Base-by-base conservation (phyloP, 2,329 filamentous ascomycete species). In the Sporothrix globosa region DNA sequence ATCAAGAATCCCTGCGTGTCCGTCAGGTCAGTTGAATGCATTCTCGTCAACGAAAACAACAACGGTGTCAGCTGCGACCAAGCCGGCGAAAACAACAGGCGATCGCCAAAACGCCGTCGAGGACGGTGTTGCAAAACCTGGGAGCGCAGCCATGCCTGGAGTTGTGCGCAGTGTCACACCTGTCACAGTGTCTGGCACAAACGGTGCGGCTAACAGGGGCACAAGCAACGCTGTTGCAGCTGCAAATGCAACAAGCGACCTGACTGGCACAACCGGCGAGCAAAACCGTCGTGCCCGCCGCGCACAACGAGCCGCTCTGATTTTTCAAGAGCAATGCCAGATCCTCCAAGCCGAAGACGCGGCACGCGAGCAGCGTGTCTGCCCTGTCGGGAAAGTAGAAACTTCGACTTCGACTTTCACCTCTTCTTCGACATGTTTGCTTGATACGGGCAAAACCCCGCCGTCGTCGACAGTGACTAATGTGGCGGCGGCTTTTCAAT, bases 291-390 rank as follows among this genome's bases (percentile, higher is more conserved):
- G 73, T 10, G 70, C 71, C 13, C 73, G 73, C 10, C 72, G 73
- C 6, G 72, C 72, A 30, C 70, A 74, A 56, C 72, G 73, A 13
- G 73, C 73, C 17, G 67, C 67, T 21, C 21, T 70, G 44, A 72
- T 73, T 27, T 74, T 71, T 56, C 70, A 70, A 14, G 73, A 74
- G 30, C 72, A 73, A 60, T 63, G 69, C 10, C 69, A 72, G 48
- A 61, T 67, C 14, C 70, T 70, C 50, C 68, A 73, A 17, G 71
- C 67, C 14, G 73, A 72, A 21, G 72, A 53, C 5, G 71, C 65
- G 6, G 72, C 63, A 2, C 73, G 70, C 27, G 66, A 69, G 48
- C 58, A 71, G 27, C 71, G 56, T 68, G 69, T 13, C 21, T 30
- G 68, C 48, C 19, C n/a, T 50, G 30, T 17, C 61, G 50, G 30